phyloP scores from a whole-genome alignment of 1,284 basidiomycete species.

The Pseudozyma hubeiensis region DNA sequence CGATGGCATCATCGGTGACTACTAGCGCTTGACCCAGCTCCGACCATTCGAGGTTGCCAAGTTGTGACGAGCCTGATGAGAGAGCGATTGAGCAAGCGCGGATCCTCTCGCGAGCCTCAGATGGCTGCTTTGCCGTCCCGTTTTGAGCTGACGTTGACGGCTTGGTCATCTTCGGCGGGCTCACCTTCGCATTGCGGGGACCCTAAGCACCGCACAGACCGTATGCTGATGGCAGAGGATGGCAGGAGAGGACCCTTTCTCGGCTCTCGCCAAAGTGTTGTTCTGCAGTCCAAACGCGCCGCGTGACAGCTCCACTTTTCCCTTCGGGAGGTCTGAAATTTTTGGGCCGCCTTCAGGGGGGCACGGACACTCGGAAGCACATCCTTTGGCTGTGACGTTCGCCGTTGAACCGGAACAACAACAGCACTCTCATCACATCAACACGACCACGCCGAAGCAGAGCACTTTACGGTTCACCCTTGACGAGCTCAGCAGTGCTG shows the following conservation, averaged over 20 bases:
- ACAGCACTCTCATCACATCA: too few species aligned
- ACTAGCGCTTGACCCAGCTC: slow-evolving; percentile 39
- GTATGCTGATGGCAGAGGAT: too few species aligned
- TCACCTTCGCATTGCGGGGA: neutral
- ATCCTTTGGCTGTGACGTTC: too few species aligned
- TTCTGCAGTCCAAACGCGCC: slow-evolving; percentile 29
- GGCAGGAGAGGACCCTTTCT: neutral
- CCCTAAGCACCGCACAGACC: too few species aligned
- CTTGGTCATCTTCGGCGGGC: neutral
- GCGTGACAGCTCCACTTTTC: slow-evolving; percentile 27
- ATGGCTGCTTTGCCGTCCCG: neutral
- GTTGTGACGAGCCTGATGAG: slow-evolving; percentile 12
- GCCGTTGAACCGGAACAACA: too few species aligned
- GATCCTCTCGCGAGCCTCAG: slow-evolving; percentile 7
- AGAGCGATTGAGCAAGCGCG: slow-evolving; percentile 33
- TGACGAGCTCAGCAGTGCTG: too few species aligned
- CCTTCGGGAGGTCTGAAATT: neutral
- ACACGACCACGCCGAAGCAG: too few species aligned
- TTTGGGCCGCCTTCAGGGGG: neutral
- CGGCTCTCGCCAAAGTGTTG: slow-evolving; percentile 24
- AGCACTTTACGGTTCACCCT: too few species aligned
- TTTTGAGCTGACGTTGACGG: neutral
- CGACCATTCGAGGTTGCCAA: slow-evolving; percentile 43
- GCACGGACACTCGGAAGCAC: slow-evolving; percentile 11
- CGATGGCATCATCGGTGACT: slow-evolving; percentile 30